Conservation (phyloP, 192 early-diverging fungal species). For the Backusella australiensis region DNA sequence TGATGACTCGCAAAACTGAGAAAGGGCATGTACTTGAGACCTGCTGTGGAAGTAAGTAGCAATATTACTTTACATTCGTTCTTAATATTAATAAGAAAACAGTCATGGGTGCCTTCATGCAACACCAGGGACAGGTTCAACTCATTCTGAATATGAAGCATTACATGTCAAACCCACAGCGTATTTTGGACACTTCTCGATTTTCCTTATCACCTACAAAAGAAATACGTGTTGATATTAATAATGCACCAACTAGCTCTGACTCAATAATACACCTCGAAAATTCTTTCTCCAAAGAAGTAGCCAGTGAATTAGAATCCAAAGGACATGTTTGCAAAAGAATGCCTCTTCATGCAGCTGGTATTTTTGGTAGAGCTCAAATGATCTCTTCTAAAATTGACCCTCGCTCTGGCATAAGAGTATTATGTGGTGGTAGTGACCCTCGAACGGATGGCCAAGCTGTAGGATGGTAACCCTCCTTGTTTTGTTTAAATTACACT, state of each 20-base stretch:
- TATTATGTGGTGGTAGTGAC: constrained; percentile 52
- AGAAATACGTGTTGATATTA: constrained; percentile 17
- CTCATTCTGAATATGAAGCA: constrained; percentile 64
- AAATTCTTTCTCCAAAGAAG: constrained; percentile 47
- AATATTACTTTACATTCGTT: not conserved
- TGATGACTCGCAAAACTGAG: constrained; percentile 45
- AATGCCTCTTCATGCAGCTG: too few relatives aligned
- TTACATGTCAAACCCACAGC: constrained; percentile 58
- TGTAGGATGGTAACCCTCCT: constrained; percentile 38
- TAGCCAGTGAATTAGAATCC: constrained; percentile 40
- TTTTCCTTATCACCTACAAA: constrained; percentile 50
- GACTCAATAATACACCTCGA: constrained; percentile 51
- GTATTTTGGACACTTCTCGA: constrained; percentile 64
- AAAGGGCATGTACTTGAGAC: constrained; percentile 35
- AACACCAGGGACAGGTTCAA: constrained; percentile 83
- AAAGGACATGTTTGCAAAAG: constrained; percentile 72
- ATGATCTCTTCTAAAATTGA: constrained; percentile 50
- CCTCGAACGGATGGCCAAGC: constrained; percentile 57
- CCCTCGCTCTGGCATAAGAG: constrained; percentile 35
- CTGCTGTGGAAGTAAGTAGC: constrained; percentile 42
- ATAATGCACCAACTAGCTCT: not conserved
- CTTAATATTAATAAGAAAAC: constrained; percentile 18
- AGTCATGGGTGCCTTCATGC: constrained; percentile 75
- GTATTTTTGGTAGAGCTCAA: constrained; percentile 81
- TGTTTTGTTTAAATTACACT: not conserved